phyloP scores from a whole-genome alignment of 805 yeast species.

The Starmerella stigmatis region DNA sequence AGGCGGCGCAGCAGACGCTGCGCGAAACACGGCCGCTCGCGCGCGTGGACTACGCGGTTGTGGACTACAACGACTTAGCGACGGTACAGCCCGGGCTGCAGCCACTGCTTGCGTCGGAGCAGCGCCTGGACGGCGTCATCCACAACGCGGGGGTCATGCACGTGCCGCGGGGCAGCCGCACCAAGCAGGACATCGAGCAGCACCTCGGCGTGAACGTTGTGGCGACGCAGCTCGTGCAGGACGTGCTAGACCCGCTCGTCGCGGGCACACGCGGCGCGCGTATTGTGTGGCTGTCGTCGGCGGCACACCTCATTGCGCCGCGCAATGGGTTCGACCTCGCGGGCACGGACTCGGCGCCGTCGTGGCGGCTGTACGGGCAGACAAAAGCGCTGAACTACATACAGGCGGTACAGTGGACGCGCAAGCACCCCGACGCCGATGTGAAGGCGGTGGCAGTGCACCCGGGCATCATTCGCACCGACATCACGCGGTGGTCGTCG shows the following conservation, averaged over 20 bases:
- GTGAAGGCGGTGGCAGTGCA: slow-evolving; percentile 33
- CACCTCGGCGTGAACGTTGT: slow-evolving; percentile 42
- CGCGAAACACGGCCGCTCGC: slow-evolving; percentile 24
- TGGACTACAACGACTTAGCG: slow-evolving; percentile 24
- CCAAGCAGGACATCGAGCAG: slow-evolving; percentile 39
- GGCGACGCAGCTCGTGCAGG: slow-evolving; percentile 39
- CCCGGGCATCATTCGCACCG: slow-evolving; percentile 36
- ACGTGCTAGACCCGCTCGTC: slow-evolving; percentile 31
- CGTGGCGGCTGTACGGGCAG: slow-evolving; percentile 32
- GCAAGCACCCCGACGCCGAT: slow-evolving; percentile 27
- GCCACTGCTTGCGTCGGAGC: slow-evolving; percentile 10
- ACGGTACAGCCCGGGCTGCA: slow-evolving; percentile 22
- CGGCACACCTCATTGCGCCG: slow-evolving; percentile 30
- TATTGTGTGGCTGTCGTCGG: slow-evolving; percentile 39
- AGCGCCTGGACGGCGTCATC: slow-evolving; percentile 20
- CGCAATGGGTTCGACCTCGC: slow-evolving; percentile 31
- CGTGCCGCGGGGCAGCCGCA: slow-evolving; percentile 31
- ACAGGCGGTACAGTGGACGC: slow-evolving; percentile 33
- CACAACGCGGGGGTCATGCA: slow-evolving; percentile 26
- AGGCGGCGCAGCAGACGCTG: slow-evolving; percentile 27
- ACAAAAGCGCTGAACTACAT: slow-evolving; percentile 36
- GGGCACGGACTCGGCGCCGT: neutral
- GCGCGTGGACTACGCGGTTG: slow-evolving; percentile 17
- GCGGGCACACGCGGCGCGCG: slow-evolving; percentile 33
- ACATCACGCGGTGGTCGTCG: slow-evolving; percentile 29